phyloP scores from a whole-genome alignment of 305 asterid genomes.

The Andrographis paniculata region DNA sequence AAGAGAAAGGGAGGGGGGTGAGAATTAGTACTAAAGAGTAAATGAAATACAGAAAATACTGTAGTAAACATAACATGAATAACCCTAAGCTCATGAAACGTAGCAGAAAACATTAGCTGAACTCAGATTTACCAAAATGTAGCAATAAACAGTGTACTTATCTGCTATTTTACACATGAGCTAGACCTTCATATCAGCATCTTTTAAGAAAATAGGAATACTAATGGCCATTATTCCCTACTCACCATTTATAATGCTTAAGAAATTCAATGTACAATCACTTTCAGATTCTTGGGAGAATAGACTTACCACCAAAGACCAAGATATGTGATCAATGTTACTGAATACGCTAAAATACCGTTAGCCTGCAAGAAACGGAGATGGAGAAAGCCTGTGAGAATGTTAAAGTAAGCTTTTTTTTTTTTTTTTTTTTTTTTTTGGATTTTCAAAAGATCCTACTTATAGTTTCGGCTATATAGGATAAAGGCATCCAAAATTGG shows the following conservation, averaged over 20 bases:
- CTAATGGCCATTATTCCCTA: no score
- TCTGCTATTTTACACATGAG: neutral
- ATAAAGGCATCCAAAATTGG: slow-evolving; percentile 4
- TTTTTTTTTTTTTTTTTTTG: no score
- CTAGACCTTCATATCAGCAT: neutral
- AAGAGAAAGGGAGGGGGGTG: no score
- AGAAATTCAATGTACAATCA: slow-evolving; percentile 11
- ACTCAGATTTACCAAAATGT: no score
- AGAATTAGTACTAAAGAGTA: no score
- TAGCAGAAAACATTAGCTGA: no score
- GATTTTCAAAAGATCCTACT: neutral
- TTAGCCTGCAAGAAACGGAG: slow-evolving; percentile 55
- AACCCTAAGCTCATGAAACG: no score
- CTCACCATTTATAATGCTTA: neutral
- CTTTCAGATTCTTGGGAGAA: slow-evolving; percentile 9
- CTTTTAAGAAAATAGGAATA: no score
- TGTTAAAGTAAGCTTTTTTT: no score
- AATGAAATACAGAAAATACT: no score
- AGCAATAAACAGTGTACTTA: no score
- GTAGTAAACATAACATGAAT: no score
- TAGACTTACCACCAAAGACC: slow-evolving; percentile 83
- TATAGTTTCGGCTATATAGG: slow-evolving; percentile 3
- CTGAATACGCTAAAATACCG: slow-evolving; percentile 73
- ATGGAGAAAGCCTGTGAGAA: slow-evolving; percentile 12
- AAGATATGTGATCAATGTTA: slow-evolving; percentile 60